Conservation (phyloP, 1,139 yeast species). For the Taphrina deformans region DNA sequence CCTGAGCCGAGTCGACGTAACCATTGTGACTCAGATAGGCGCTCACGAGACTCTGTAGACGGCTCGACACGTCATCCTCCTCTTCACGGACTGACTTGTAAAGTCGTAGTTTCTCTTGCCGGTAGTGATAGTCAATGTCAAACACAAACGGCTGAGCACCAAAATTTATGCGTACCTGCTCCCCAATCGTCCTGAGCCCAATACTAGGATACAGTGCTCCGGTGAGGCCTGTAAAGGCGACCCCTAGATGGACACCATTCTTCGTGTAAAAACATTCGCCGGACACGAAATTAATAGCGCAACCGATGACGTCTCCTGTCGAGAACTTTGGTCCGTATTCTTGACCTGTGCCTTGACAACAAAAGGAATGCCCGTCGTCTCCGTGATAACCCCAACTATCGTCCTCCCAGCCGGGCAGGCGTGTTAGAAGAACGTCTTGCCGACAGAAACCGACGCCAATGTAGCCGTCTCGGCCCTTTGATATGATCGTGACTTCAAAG, state of each 20-base stretch:
- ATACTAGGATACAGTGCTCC: slow-evolving; percentile 53
- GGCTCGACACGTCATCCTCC: slow-evolving; percentile 29
- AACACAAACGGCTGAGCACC: slow-evolving; percentile 67
- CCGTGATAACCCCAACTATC: slow-evolving; percentile 62
- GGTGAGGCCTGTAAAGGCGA: slow-evolving; percentile 53
- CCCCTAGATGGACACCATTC: slow-evolving; percentile 67
- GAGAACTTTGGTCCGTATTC: slow-evolving; percentile 54
- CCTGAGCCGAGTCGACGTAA: slow-evolving; percentile 62
- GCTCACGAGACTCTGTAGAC: slow-evolving; percentile 51
- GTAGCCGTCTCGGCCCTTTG: slow-evolving; percentile 47
- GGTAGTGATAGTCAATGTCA: slow-evolving; percentile 68
- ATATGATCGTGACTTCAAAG: slow-evolving; percentile 55
- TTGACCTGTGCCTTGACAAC: slow-evolving; percentile 49
- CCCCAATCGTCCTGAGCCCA: slow-evolving; percentile 52
- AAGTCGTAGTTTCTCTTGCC: slow-evolving; percentile 39
- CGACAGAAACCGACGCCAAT: slow-evolving; percentile 47
- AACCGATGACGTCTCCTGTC: slow-evolving; percentile 69
- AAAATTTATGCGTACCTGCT: slow-evolving; percentile 63
- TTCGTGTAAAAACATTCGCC: slow-evolving; percentile 72
- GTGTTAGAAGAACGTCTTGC: slow-evolving; percentile 42
- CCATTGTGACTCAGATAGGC: slow-evolving; percentile 77
- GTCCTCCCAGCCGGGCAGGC: slow-evolving; percentile 53
- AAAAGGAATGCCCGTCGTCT: slow-evolving; percentile 55
- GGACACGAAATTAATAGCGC: slow-evolving; percentile 73
- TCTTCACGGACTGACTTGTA: slow-evolving; percentile 32